phyloP scores from a whole-genome alignment of 1,139 yeast species.

The Arxiozyma slooffiae region DNA sequence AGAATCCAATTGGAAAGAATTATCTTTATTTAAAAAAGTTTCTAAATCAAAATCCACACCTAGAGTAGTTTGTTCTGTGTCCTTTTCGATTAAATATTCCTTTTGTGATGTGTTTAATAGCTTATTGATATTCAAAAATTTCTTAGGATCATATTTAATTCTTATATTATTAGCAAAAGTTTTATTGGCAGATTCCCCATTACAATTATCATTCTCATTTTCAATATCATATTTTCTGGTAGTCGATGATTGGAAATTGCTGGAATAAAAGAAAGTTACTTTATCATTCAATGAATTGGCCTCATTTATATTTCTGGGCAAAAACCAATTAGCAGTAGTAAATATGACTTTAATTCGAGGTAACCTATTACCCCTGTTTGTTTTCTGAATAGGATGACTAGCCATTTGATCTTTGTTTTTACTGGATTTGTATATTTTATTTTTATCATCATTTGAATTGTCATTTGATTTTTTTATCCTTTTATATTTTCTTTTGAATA shows the following conservation, averaged over 20 bases:
- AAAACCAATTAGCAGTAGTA: slow-evolving; percentile 2
- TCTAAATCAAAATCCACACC: neutral
- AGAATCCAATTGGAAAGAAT: neutral
- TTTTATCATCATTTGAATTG: neutral
- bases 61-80: neutral
- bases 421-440: neutral
- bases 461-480: neutral
- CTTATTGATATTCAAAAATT: slow-evolving; percentile 18
- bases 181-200: neutral
- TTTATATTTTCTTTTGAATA: neutral
- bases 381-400: neutral
- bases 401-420: neutral
- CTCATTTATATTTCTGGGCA: slow-evolving; percentile 12
- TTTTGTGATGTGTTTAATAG: slow-evolving; percentile 8
- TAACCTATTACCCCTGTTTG: slow-evolving; percentile 2
- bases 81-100: neutral
- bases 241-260: too few species aligned
- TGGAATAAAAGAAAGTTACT: slow-evolving; percentile 11
- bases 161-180: slow-evolving; percentile 9
- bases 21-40: neutral
- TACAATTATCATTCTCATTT: neutral
- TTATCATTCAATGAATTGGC: slow-evolving; percentile 17
- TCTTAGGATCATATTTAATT: slow-evolving; percentile 22
- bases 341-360: slow-evolving; percentile 2
- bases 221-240: neutral